Evolutionary conservation across 108 stramenopile genomes (phyloP).

Genomic region (Schizochytrium sp.): DNA sequence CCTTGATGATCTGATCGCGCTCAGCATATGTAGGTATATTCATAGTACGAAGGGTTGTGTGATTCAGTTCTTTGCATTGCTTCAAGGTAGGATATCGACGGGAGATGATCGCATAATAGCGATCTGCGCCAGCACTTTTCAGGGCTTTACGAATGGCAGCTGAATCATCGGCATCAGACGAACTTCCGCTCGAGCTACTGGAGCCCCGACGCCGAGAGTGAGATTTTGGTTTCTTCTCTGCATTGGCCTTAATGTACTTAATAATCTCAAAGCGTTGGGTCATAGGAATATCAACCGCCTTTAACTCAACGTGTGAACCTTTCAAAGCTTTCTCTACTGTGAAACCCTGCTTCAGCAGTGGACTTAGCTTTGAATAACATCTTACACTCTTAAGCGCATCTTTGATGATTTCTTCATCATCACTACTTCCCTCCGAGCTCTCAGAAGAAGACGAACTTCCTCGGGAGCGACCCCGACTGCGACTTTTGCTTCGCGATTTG

Average conservation of each 20-base stretch:
- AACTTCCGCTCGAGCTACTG: slow-evolving; percentile 4
- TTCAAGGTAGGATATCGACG: neutral
- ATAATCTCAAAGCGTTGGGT: slow-evolving; percentile 20
- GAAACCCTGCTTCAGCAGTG: neutral
- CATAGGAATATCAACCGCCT: neutral
- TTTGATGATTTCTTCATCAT: too few relatives aligned
- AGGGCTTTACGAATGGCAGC: neutral
- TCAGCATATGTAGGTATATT: neutral
- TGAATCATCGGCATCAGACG: neutral
- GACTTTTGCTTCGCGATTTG: neutral
- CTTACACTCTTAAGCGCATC: too few relatives aligned
- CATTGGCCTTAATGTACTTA: neutral
- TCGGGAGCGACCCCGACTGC: neutral
- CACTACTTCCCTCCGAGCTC: too few relatives aligned
- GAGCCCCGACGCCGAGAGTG: neutral
- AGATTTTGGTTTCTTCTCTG: neutral
- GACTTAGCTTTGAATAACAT: too few relatives aligned
- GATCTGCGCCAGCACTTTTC: neutral
- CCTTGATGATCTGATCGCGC: slow-evolving; percentile 18
- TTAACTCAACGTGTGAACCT: slow-evolving; percentile 20
- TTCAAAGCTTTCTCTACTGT: neutral
- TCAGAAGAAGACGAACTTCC: too few relatives aligned
- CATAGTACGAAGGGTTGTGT: neutral
- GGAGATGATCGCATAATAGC: neutral
- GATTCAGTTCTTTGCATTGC: neutral